A percentile compares a stretch with the other conserved stretches of the same genome.
These are phyloP conservation scores for Cladosporium halotolerans DNA, from an alignment of 2,329 filamentous ascomycete genomes.

Conservation along the genomic window DNA sequence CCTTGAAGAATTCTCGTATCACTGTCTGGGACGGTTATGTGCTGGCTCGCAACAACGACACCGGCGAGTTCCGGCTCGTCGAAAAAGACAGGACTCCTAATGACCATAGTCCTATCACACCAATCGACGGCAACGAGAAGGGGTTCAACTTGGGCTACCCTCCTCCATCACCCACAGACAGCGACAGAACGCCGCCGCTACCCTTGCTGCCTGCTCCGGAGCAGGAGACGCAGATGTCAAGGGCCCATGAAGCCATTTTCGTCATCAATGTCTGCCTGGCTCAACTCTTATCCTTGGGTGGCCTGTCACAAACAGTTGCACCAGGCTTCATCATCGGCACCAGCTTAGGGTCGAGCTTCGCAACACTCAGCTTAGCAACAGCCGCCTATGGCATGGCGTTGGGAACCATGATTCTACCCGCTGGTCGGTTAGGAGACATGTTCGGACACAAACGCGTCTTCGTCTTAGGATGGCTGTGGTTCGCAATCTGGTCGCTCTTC, in stretches of 20 bases:
- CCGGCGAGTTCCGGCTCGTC: conserved; percentile 6
- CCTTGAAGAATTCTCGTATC: conserved; percentile 7
- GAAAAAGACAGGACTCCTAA: background rate
- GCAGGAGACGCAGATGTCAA: conserved; percentile 1
- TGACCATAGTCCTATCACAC: conserved; percentile 1
- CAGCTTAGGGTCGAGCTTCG: conserved; percentile 36
- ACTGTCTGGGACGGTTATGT: conserved; percentile 7
- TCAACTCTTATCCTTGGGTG: conserved; percentile 23
- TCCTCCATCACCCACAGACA: background rate
- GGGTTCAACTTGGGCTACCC: background rate
- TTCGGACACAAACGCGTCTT: conserved; percentile 39
- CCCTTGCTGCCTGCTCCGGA: background rate
- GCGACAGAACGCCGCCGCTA: background rate
- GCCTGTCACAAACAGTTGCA: conserved; percentile 28
- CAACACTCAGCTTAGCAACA: conserved; percentile 39
- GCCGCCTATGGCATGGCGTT: conserved; percentile 39
- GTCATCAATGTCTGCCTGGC: conserved; percentile 22
- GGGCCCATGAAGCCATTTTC: conserved; percentile 12
- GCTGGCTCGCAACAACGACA: conserved; percentile 3
- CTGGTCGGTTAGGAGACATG: conserved; percentile 39
- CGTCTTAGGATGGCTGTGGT: conserved; percentile 35
- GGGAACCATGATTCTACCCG: conserved; percentile 41
- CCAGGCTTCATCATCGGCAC: conserved; percentile 42
- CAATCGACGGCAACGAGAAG: conserved; percentile 1
- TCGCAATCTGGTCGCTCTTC: conserved; percentile 36